Conservation (phyloP, 23 red algal genomes). For the Cyanidioschyzon merolae region DNA sequence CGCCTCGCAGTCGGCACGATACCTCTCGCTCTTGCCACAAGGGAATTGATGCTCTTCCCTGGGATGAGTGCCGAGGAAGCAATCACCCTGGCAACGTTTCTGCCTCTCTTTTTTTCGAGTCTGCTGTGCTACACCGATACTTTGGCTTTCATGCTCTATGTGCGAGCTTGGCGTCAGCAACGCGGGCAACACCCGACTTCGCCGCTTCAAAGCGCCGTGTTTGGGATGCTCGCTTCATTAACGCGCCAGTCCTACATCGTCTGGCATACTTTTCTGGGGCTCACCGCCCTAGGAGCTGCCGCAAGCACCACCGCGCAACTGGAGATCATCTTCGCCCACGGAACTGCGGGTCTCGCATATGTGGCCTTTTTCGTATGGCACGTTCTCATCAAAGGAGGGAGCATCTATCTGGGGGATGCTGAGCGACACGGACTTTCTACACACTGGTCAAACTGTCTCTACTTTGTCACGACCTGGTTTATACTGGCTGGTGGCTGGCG, state of each 20-base stretch:
- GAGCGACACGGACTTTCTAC: neutral
- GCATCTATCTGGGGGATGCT: neutral
- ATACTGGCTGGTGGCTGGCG: neutral
- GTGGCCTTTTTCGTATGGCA: neutral
- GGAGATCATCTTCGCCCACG: neutral
- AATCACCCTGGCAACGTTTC: neutral
- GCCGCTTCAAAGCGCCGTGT: neutral
- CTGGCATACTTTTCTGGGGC: constrained; percentile 8
- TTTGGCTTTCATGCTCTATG: neutral
- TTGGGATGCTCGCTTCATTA: neutral
- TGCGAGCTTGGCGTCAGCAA: neutral
- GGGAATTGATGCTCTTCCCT: neutral
- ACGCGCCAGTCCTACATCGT: neutral
- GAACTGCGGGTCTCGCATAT: neutral
- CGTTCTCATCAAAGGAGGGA: neutral
- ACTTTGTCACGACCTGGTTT: neutral
- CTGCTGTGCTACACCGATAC: neutral
- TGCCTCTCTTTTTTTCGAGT: neutral
- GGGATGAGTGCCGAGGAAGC: neutral
- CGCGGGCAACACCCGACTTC: neutral
- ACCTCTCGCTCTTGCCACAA: neutral
- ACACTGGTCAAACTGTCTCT: neutral
- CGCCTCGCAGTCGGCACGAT: neutral
- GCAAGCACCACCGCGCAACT: neutral
- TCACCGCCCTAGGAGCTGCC: neutral